phyloP scores from a whole-genome alignment of 108 stramenopile species.

The Seminavis robusta region DNA sequence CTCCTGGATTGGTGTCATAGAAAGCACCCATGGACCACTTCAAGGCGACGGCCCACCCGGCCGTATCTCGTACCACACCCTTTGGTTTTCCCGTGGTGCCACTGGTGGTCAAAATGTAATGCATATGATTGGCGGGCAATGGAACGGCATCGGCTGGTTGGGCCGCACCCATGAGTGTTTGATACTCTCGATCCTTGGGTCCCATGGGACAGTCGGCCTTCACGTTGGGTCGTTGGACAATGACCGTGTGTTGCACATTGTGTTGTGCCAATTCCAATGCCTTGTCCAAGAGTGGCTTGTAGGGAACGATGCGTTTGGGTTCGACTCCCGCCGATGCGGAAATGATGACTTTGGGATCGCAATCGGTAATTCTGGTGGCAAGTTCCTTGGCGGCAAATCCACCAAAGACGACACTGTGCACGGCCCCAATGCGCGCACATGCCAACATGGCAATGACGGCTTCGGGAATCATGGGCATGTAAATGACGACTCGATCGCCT shows the following conservation, averaged over 20 bases:
- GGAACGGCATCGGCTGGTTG: constrained; percentile 35
- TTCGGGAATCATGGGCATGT: constrained; percentile 87
- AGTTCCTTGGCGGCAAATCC: constrained; percentile 79
- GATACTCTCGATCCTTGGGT: constrained; percentile 37
- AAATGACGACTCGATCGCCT: constrained; percentile 78
- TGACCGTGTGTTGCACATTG: constrained; percentile 35
- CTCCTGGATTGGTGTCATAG: constrained; percentile 53
- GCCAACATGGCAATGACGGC: constrained; percentile 76
- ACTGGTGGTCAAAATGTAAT: constrained; percentile 66
- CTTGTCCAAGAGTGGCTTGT: constrained; percentile 59
- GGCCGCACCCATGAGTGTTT: constrained; percentile 27
- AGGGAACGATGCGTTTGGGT: constrained; percentile 48
- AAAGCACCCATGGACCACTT: constrained; percentile 63
- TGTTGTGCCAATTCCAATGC: constrained; percentile 54
- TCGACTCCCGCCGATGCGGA: constrained; percentile 61
- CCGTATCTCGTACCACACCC: constrained; percentile 72
- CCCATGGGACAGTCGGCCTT: constrained; percentile 28
- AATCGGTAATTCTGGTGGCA: constrained; percentile 61
- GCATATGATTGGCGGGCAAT: constrained; percentile 45
- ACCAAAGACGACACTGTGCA: constrained; percentile 86
- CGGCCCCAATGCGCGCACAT: constrained; percentile 73
- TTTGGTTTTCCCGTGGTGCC: constrained; percentile 83
- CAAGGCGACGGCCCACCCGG: constrained; percentile 57
- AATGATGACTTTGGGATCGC: constrained; percentile 66
- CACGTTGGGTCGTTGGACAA: constrained; percentile 44